Evolutionary conservation across 371 early-diverging fungal genomes (phyloP).

Genomic region (Circinella umbellata): DNA sequence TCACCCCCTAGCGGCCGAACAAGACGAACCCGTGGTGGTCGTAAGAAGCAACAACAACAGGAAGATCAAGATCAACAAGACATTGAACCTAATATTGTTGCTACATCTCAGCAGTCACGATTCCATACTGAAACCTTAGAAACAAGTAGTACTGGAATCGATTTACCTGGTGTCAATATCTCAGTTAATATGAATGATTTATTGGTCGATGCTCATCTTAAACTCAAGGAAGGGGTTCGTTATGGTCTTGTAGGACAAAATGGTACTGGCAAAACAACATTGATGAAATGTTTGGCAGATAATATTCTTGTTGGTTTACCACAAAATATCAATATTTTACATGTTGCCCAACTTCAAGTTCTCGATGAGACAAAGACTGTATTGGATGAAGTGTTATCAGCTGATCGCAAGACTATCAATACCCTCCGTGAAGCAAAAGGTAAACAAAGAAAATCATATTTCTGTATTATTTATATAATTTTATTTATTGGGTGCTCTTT

Average conservation of each 20-base stretch:
- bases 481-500: background rate
- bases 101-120: conserved; percentile 84
- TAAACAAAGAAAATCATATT: conserved; percentile 12
- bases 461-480: background rate
- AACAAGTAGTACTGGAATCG: conserved; percentile 62
- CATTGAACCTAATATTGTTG: conserved; percentile 56
- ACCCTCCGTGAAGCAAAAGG: conserved; percentile 39
- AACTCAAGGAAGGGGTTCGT: conserved; percentile 62
- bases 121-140: conserved; percentile 84
- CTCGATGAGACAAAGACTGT: conserved; percentile 55
- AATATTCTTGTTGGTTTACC: conserved; percentile 82
- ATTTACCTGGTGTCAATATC: conserved; percentile 77
- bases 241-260: conserved; percentile 89
- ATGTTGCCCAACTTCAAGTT: conserved; percentile 77
- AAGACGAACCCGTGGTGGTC: conserved; percentile 6
- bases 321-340: conserved; percentile 73
- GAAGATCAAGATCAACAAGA: conserved; percentile 36
- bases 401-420: conserved; percentile 64
- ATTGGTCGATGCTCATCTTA: conserved; percentile 68
- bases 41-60: conserved; percentile 15
- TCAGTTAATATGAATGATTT: conserved; percentile 65
- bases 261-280: conserved; percentile 90
- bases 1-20: background rate
- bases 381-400: conserved; percentile 70
- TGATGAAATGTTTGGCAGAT: conserved; percentile 77